Base-by-base conservation (phyloP, 305 asterid species). In the Fraxinus ornus region DNA sequence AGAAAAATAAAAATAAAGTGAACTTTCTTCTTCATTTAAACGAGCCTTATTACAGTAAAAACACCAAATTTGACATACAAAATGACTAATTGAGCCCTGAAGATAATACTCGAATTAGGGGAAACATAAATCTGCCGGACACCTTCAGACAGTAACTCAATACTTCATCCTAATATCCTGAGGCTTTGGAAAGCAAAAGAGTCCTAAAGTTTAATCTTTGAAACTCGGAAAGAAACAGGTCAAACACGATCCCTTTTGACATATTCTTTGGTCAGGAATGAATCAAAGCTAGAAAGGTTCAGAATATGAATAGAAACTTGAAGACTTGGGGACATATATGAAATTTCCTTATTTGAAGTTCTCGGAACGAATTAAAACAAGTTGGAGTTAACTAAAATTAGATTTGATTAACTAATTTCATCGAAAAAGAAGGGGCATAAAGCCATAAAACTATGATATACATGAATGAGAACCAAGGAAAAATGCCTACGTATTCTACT, bases 111-210 rank as follows among this genome's bases (percentile, higher is more conserved):
- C 12, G 4, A 19, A 57, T 19, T 57, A 57, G 83, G 35, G 77
- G 71, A 15, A 26, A 81, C 57, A 57, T 19, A 19, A 57, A 57
- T 57, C 66, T 6, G 68, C 28, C 10, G 1, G 28, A 77, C 77
- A 80, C 68, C 33, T 77, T 80, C 68, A 55, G 68, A 57, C 68
- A 78, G 79, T 64, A 78, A 78, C 13, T 30, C 28, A 73, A 15
- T 47, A 47, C 47, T 75, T 75, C 78, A 81, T 73, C 75, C 77
- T 36, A 41, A 60, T 37, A 81, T 60, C 64, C 75, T 1, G 36
- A 78, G 24, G 64, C 28, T 57, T 57, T 41, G 33, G 47, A 75
- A 21, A 28, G 39, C 21, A 24, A 41, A 39, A 9, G 19, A 5
- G 28, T 57, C 12, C 12, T 57, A 57, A 19, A 57, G 68, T 57